Conservation (phyloP, 1,139 yeast genomes). For the Saccharomyces pastorianus region DNA sequence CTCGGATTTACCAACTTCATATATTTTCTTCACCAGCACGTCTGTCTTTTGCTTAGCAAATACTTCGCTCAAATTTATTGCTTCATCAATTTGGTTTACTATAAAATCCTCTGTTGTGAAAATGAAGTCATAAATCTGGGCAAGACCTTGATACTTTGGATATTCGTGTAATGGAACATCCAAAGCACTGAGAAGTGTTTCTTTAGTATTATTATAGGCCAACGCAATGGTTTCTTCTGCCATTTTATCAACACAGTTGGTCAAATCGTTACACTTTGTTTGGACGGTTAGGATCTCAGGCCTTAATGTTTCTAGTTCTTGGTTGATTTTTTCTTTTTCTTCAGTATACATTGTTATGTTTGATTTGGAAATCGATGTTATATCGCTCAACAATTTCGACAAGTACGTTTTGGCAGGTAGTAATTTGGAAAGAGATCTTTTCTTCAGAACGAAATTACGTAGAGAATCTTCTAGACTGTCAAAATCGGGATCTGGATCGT, state of each 20-base stretch:
- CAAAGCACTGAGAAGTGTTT: constrained; percentile 47
- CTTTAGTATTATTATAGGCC: constrained; percentile 55
- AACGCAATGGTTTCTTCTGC: constrained; percentile 55
- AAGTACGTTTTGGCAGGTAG: constrained; percentile 88
- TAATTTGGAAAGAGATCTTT: constrained; percentile 79
- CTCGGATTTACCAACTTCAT: constrained; percentile 50
- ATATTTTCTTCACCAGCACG: constrained; percentile 53
- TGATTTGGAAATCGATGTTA: constrained; percentile 49
- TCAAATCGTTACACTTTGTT: constrained; percentile 44
- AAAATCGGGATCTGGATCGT: constrained; percentile 49
- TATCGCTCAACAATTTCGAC: constrained; percentile 58
- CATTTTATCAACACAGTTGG: constrained; percentile 51
- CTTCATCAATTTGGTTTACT: constrained; percentile 51
- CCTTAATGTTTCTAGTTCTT: constrained; percentile 46
- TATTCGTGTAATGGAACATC: constrained; percentile 52
- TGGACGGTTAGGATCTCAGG: constrained; percentile 58
- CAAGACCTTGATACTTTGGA: constrained; percentile 54
- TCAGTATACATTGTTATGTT: constrained; percentile 50
- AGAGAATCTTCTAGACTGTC: constrained; percentile 78
- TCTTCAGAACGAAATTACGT: constrained; percentile 79
- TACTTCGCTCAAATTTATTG: constrained; percentile 61
- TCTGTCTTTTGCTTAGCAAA: constrained; percentile 57
- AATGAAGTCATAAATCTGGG: constrained; percentile 65
- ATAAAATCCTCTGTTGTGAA: constrained; percentile 59
- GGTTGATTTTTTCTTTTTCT: constrained; percentile 40